These are phyloP conservation scores for Coemansia sp. DNA, from an alignment of 192 early-diverging fungal species.

Conservation along the genomic window DNA sequence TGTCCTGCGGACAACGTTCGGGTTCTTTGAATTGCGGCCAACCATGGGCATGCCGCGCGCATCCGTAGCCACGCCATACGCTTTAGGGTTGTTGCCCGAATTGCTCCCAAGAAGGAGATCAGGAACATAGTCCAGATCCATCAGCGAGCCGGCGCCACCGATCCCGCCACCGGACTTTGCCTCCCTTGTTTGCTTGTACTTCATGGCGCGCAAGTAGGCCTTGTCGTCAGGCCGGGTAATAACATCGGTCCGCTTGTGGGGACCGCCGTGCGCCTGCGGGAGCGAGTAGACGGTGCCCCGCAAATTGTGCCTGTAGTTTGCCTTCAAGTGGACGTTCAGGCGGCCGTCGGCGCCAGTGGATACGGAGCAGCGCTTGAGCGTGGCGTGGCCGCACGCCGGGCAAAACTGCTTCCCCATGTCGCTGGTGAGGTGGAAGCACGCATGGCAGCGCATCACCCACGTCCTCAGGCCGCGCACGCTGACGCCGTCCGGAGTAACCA, in stretches of 20 bases:
- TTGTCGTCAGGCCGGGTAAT: constrained; percentile 91
- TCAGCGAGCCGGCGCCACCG: constrained; percentile 31
- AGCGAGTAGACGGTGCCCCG: constrained; percentile 91
- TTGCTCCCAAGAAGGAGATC: constrained; percentile 27
- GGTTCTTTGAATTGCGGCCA: constrained; percentile 70
- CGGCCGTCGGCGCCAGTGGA: constrained; percentile 80
- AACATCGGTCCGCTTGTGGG: constrained; percentile 68
- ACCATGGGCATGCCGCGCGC: constrained; percentile 64
- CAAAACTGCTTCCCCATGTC: constrained; percentile 94
- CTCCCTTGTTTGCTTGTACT: constrained; percentile 32
- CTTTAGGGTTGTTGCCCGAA: constrained; percentile 47
- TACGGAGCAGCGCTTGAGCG: constrained; percentile 82
- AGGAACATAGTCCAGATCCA: constrained; percentile 45
- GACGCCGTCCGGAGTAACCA: constrained; percentile 84
- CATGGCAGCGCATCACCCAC: constrained; percentile 93
- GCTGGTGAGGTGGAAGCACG: constrained; percentile 82
- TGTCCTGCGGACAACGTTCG: constrained; percentile 60
- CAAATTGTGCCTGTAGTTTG: constrained; percentile 87
- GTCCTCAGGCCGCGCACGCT: constrained; percentile 76
- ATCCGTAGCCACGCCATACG: constrained; percentile 64
- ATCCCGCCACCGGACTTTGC: constrained; percentile 28
- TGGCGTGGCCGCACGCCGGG: constrained; percentile 85
- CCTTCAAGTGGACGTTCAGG: constrained; percentile 81
- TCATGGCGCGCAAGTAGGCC: constrained; percentile 65
- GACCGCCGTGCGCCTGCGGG: constrained; percentile 81